Base-by-base conservation (phyloP, 768 basidiomycete species). In the Phylloporus sp. region DNA sequence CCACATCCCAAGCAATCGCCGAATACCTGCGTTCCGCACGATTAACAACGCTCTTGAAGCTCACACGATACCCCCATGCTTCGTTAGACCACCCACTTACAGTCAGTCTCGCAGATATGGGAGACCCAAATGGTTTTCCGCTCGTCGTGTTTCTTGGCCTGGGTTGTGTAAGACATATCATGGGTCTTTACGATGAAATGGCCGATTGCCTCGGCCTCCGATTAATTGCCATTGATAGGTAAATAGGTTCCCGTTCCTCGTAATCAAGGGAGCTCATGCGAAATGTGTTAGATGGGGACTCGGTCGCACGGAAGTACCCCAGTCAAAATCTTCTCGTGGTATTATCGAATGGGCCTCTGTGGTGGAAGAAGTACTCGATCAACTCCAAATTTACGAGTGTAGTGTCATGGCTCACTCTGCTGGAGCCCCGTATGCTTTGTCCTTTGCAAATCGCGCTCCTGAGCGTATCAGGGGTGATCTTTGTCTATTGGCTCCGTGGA, bases 111-210 rank as follows among this genome's bases (percentile, higher is more conserved):
- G 92, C 95, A 4, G 95, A 98, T 61, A 76, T 97, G 50, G 95
- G 96, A 3, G 79, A 78, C 52, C 76, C 85, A 4, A 79, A 77
- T n/a, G 95, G 95, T 1, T 79, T 81, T 57, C 95, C 95, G 0
- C 79, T 98, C 9, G 70, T 99, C 20, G 79, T 98, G 20, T 99
- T 95, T 64, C 79, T 99, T 50, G 95, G 95, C 3, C 63, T 98
- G 38, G 95, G 94, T 14, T 91, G 90, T 60, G 95, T 98, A 4
- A 79, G 95, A 32, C 93, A 98, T 65, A 78, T 97, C 48, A 87
- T 96, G 77, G 93, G 90, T 13, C 69, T 98, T 38, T 98, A 93
- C 62, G 95, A 98, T 64, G 95, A 99, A 62, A 86, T 97, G 81
- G 95, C 95, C 5, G 81, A 84, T 49, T 86, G 84, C 47, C 68